Evolutionary conservation across 108 stramenopile species (phyloP).

Genomic region (Nannochloropsis oceanica): DNA sequence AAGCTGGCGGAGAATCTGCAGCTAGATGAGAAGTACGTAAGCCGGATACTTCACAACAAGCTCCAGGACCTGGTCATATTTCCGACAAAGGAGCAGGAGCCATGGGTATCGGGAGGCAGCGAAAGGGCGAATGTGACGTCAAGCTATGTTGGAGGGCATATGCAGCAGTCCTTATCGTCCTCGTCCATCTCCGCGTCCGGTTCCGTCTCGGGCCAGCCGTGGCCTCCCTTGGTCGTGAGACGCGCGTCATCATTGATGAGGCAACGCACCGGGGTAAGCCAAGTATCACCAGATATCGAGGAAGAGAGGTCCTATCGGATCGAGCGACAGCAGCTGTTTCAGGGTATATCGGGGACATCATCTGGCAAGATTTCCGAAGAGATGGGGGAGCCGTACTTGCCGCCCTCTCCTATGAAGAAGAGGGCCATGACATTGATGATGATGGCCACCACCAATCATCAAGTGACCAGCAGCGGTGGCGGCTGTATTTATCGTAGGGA

Average conservation of each 20-base stretch:
- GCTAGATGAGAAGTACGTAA: neutral
- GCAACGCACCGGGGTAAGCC: neutral
- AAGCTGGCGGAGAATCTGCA: neutral
- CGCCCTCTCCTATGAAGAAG: too few species aligned
- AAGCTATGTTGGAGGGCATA: neutral
- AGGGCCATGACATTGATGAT: too few species aligned
- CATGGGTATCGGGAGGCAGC: neutral
- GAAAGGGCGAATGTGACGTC: neutral
- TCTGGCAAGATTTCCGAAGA: too few species aligned
- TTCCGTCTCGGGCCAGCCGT: neutral
- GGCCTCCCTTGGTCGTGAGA: neutral
- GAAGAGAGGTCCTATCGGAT: neutral
- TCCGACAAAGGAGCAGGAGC: neutral
- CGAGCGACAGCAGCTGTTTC: too few species aligned
- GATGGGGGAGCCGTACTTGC: too few species aligned
- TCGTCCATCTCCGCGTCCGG: neutral
- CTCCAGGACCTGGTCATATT: neutral
- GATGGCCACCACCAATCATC: too few species aligned
- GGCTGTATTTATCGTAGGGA: too few species aligned
- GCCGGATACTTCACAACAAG: neutral
- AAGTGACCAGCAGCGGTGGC: too few species aligned
- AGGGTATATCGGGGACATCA: too few species aligned
- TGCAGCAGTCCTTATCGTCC: neutral
- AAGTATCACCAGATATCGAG: neutral
- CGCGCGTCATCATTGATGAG: neutral